Conservation (phyloP, 306 rosid species). For the Alnus glutinosa region DNA sequence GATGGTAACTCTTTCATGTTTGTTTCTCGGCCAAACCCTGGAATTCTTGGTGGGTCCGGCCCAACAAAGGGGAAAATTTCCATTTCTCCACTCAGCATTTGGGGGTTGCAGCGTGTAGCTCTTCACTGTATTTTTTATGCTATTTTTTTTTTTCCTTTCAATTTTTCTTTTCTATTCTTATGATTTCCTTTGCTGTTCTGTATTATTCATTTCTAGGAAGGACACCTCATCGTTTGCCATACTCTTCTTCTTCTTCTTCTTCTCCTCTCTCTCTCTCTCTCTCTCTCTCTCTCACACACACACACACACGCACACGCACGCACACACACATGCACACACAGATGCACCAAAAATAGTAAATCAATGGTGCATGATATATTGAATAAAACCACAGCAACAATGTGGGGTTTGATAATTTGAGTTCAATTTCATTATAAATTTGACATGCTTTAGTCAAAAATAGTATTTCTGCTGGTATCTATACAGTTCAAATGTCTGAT, state of each 20-base stretch:
- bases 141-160: not conserved
- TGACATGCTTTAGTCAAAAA: not conserved
- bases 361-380: not conserved
- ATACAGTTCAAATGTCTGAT: conserved; percentile 5
- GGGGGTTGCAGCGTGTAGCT: not conserved
- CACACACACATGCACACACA: no score
- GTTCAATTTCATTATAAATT: not conserved
- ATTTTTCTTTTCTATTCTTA: not conserved
- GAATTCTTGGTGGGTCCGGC: not conserved
- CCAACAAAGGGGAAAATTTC: no score
- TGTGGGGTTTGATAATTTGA: not conserved
- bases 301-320: no score
- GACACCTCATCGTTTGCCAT: not conserved
- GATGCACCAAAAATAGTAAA: not conserved
- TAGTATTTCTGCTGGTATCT: not conserved
- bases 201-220: not conserved
- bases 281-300: not conserved
- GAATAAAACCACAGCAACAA: not conserved
- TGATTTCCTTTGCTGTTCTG: not conserved
- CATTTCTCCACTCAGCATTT: not conserved
- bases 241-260: not conserved
- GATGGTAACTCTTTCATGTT: not conserved
- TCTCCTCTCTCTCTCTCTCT: not conserved
- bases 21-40: not conserved
- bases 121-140: not conserved